A percentile compares a stretch with the other conserved stretches of the same genome.
Evolutionary conservation across 176 grass and related monocot species (phyloP).

Genomic region (Canna indica): DNA sequence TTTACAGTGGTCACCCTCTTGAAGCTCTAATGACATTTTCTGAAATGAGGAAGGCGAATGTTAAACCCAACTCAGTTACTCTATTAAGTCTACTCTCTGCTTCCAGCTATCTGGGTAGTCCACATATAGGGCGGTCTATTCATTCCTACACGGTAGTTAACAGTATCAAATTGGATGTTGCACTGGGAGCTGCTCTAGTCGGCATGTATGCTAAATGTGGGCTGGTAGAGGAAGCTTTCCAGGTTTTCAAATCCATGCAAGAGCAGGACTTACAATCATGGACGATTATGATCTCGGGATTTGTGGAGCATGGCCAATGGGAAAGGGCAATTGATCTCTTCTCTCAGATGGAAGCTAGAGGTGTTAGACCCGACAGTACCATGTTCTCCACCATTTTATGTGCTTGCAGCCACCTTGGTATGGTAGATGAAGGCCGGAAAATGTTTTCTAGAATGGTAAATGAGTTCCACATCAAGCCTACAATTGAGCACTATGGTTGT

Average conservation of each 20-base stretch:
- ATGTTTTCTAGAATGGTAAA: slow-evolving; percentile 24
- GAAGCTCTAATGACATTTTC: slow-evolving; percentile 15
- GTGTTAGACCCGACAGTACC: slow-evolving; percentile 24
- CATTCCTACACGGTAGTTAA: slow-evolving; percentile 19
- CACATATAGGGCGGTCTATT: slow-evolving; percentile 10
- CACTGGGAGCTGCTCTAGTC: slow-evolving; percentile 19
- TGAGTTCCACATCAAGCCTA: slow-evolving; percentile 6
- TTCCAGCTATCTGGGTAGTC: slow-evolving; percentile 15
- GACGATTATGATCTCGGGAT: slow-evolving; percentile 26
- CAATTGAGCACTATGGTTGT: slow-evolving; percentile 24
- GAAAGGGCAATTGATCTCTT: slow-evolving; percentile 13
- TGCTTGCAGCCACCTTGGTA: slow-evolving; percentile 24
- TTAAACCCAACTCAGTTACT: slow-evolving; percentile 23
- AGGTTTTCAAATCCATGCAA: slow-evolving; percentile 19
- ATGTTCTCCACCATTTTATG: slow-evolving; percentile 22
- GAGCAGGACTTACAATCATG: slow-evolving; percentile 21
- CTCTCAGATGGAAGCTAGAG: slow-evolving; percentile 22
- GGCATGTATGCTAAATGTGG: slow-evolving; percentile 28
- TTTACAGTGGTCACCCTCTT: slow-evolving; percentile 12
- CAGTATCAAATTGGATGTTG: slow-evolving; percentile 15
- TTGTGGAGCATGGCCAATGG: slow-evolving; percentile 9
- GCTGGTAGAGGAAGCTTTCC: slow-evolving; percentile 13
- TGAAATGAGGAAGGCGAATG: slow-evolving; percentile 10
- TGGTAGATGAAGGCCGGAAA: slow-evolving; percentile 19
- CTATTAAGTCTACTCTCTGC: slow-evolving; percentile 20